Conservation (phyloP, 140 eudicot species). For the Bidens hawaiensis region DNA sequence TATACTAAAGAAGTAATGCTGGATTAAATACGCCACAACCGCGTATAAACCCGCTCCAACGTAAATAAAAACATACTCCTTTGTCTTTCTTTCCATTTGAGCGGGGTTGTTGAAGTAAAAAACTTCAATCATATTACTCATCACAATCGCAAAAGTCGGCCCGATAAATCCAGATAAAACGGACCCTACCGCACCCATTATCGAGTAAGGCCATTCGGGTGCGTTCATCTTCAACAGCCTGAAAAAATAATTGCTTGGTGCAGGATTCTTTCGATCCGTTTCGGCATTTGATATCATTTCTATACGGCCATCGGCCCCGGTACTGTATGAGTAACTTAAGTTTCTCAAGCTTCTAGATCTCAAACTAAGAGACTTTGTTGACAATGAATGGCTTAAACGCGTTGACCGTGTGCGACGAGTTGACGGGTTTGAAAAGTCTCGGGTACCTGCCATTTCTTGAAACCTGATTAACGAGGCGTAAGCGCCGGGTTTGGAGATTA, state of each 20-base stretch:
- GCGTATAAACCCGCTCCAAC: constrained; percentile 96
- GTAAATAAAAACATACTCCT: constrained; percentile 86
- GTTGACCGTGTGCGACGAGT: constrained; percentile 83
- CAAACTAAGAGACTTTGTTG: constrained; percentile 86
- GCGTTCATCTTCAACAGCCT: constrained; percentile 85
- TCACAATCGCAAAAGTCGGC: constrained; percentile 94
- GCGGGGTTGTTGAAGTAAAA: constrained; percentile 76
- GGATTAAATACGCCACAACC: constrained; percentile 94
- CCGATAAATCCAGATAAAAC: constrained; percentile 91
- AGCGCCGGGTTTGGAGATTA: constrained; percentile 73
- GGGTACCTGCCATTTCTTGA: constrained; percentile 95
- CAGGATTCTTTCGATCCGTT: constrained; percentile 81
- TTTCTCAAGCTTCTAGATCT: constrained; percentile 94
- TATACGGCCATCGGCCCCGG: constrained; percentile 94
- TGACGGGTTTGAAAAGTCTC: constrained; percentile 89
- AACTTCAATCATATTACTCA: constrained; percentile 98
- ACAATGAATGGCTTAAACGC: constrained; percentile 71
- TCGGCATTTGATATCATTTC: constrained; percentile 95
- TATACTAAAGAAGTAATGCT: constrained; percentile 94
- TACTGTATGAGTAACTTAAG: constrained; percentile 85
- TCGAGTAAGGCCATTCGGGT: constrained; percentile 97
- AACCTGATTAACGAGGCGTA: constrained; percentile 82
- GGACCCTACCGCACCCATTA: constrained; percentile 95
- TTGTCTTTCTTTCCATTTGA: constrained; percentile 91
- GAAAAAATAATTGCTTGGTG: constrained; percentile 74